Conservation (phyloP, 306 rosid species). For the Arachis hypogaea region DNA sequence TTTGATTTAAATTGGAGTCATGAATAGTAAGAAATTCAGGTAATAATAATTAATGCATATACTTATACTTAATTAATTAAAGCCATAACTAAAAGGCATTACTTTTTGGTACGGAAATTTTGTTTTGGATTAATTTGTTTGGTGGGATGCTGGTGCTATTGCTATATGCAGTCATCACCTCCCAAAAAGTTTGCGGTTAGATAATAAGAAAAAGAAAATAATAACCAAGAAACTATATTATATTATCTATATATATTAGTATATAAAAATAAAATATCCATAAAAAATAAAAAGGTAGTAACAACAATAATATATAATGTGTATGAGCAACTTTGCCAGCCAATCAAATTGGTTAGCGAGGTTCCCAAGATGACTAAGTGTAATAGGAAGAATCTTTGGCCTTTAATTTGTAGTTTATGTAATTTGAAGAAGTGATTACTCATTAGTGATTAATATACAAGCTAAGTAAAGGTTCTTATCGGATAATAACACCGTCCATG, state of each 20-base stretch:
- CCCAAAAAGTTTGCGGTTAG: slow-evolving; percentile 14
- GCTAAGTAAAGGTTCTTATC: slow-evolving; percentile 10
- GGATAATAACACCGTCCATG: slow-evolving; percentile 37
- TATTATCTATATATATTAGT: no score
- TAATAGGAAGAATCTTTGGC: slow-evolving; percentile 23
- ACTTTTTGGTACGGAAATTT: slow-evolving; percentile 43
- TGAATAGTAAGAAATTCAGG: slow-evolving; percentile 12
- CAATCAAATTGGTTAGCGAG: slow-evolving; percentile 35
- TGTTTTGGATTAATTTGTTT: background rate
- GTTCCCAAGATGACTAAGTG: slow-evolving; percentile 17
- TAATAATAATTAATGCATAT: background rate
- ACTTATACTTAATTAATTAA: background rate
- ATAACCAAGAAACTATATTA: background rate
- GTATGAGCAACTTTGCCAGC: slow-evolving; percentile 30
- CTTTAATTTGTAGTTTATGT: slow-evolving; percentile 16
- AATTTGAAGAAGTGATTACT: background rate
- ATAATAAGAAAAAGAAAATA: background rate
- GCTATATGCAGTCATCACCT: slow-evolving; percentile 14
- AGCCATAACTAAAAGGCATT: slow-evolving; percentile 19
- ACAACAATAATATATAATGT: background rate
- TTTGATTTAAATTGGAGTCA: slow-evolving; percentile 17
- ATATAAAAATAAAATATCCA: background rate
- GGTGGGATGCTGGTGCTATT: slow-evolving; percentile 26
- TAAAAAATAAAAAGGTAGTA: background rate
- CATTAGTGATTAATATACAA: background rate